These are phyloP conservation scores for Coprinellus aureogranulatus DNA, from an alignment of 768 basidiomycete species.

Conservation along the genomic window DNA sequence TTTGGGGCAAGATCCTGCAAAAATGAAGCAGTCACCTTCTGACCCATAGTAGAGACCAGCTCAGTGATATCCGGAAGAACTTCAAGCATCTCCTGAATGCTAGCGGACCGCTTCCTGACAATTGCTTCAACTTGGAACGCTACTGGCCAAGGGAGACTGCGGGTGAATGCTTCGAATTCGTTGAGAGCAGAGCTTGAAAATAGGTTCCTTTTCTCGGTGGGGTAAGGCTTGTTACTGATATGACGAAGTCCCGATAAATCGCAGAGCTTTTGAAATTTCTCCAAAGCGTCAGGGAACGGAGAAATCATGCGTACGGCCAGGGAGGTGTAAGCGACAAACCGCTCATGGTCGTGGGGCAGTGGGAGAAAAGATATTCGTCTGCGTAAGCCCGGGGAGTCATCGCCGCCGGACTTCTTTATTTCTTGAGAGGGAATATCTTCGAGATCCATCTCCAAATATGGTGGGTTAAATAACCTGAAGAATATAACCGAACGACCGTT, in stretches of 20 bases:
- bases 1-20: constrained; percentile 36
- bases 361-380: constrained; percentile 39
- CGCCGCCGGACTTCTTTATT: too few relatives aligned
- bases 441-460: constrained; percentile 27
- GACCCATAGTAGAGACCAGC: constrained; percentile 29
- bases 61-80: constrained; percentile 34
- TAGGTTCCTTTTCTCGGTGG: constrained; percentile 28
- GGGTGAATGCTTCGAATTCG: constrained; percentile 31
- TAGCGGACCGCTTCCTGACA: constrained; percentile 38
- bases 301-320: constrained; percentile 51
- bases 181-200: constrained; percentile 14
- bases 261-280: constrained; percentile 37
- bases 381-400: constrained; percentile 18
- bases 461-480: constrained; percentile 36
- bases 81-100: constrained; percentile 47
- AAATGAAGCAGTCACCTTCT: constrained; percentile 35
- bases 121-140: constrained; percentile 59
- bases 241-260: constrained; percentile 35
- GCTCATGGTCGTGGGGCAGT: constrained; percentile 34
- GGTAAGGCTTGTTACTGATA: constrained; percentile 38
- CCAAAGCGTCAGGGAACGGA: constrained; percentile 27
- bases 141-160: constrained; percentile 43
- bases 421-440: background rate
- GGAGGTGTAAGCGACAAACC: constrained; percentile 52
- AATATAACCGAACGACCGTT: constrained; percentile 46